Conservation (phyloP, 1,284 basidiomycete species). For the Cryptococcus neoformans region DNA sequence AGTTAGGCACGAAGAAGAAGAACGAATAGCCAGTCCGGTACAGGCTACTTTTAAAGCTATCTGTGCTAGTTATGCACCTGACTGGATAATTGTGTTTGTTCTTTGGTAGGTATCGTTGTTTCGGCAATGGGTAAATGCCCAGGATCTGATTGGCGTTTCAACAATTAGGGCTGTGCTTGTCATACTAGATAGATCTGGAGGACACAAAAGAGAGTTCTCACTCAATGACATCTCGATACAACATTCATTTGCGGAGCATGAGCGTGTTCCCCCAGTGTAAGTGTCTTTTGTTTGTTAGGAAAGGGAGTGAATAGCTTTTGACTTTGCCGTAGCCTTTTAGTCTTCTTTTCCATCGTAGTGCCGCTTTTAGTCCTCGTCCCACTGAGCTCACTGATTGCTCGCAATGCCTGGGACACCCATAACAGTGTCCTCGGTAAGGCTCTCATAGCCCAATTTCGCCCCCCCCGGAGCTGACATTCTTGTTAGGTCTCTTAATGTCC, state of each 20-base stretch:
- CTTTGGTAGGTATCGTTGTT: conserved; percentile 59
- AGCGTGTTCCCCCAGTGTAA: conserved; percentile 72
- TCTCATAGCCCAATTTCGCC: conserved; percentile 2
- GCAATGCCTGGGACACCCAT: conserved; percentile 86
- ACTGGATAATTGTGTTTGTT: conserved; percentile 63
- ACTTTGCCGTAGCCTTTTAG: conserved; percentile 53
- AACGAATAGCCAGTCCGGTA: conserved; percentile 9
- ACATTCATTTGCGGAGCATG: conserved; percentile 70
- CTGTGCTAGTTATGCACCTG: conserved; percentile 38
- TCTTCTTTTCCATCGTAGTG: conserved; percentile 64
- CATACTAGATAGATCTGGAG: conserved; percentile 66
- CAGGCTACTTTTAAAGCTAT: conserved; percentile 21
- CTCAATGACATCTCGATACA: conserved; percentile 68
- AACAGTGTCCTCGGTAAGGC: conserved; percentile 64
- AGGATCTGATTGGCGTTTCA: background rate
- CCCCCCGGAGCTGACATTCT: background rate
- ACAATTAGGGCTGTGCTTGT: conserved; percentile 61
- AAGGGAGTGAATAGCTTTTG: conserved; percentile 10
- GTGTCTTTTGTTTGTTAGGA: conserved; percentile 13
- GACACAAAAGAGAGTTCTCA: conserved; percentile 81
- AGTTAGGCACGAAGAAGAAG: conserved; percentile 12
- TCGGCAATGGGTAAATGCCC: background rate
- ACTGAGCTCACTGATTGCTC: conserved; percentile 66
- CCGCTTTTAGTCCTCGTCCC: conserved; percentile 66
- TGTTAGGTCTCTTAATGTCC: conserved; percentile 63